Evolutionary conservation across 108 stramenopile genomes (phyloP), one percentile per base, ranked within the genome.

Genomic region (Cylindrotheca fusiformis): DNA sequence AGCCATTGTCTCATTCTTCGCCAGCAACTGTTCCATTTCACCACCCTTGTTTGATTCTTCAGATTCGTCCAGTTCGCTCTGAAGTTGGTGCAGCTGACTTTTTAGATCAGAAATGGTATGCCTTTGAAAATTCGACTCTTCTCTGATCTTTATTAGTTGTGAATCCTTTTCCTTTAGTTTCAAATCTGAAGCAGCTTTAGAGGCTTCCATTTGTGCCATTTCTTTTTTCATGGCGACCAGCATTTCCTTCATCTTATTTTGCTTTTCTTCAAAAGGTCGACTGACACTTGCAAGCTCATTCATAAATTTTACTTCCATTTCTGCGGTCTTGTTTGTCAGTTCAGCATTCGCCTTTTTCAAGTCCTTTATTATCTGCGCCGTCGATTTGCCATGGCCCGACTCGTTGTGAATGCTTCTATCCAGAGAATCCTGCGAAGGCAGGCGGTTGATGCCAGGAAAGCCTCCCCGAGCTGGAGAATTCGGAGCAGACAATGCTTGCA

Each of bases 11-110:
- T 66, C 54, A 23, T 72, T 72, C 57, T 76, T 68, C 58, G 49
- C n/a, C 27, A 63, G 17, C 20, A 73, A 27, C 44, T 73, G 72
- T 28, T 65, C 48, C 64, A 78, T 57, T 41, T 79, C 80, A 50
- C 76, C 75, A 28, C 36, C 52, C 32, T 83, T 79, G 51, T 74
- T 78, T n/a, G n/a, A n/a, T 21, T 75, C 70, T 8, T 70, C 74
- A 1, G 75, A 67, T 26, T 87, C 86, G 67, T 88, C 87, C 17
- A 83, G 56, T 44, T 83, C 76, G 36, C 67, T 50, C 72, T 90
- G 83, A 60, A 85, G 53, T 52, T 83, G 79, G 48, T 83, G 80
- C 45, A 90, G 65, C 67, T 90, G 85, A 63, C 79, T 78, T 68
- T 87, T 86, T 32, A 90, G 55, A 63, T 87, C 84, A 19, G 75